Evolutionary conservation across 2,329 filamentous ascomycete genomes (phyloP), one percentile per base, ranked within the genome.

Genomic region (Parastagonospora avenae): DNA sequence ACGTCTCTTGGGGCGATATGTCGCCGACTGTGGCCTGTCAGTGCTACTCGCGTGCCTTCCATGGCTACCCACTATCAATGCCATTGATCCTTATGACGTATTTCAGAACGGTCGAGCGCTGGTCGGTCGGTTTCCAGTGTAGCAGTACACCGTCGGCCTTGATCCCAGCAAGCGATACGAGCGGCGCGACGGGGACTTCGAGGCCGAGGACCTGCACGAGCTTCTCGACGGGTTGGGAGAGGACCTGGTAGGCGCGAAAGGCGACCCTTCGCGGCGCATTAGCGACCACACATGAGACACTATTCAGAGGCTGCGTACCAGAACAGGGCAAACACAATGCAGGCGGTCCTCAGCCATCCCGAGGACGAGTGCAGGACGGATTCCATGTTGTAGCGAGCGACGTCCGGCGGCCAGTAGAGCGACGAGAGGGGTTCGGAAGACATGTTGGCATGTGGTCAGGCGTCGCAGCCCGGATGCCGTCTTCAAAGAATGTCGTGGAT

Each of bases 31-130:
- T 57, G 57, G 44, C 7, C 35, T 38, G 44, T 59, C 28, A 58
- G 57, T 32, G 43, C 68, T 19, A 41, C 19, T 42, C 11, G 39
- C 12, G 49, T 30, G 30, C 10, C 3, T 5, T 19, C 10, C 32
- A 5, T 6, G 51, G 32, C 45, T 40, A 56, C 85, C 73, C 75
- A 94, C 91, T 90, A 77, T 91, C 91, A 37, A 93, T 87, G 36
- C 93, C 93, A 74, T 99, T 97, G 59, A 99, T 87, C 71, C 96
- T 91, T 45, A 99, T 91, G 39, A 93, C 83, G 70, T 96, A 94
- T 76, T 92, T 95, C 46, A 91, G 83, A 46, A 95, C 89, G 2
- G 89, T 83, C 55, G 82, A 80, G 37, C 83, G 79, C 57, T 80
- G 79, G 56, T 85, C 84, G 0, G 90, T 88, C 52, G 87, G 84